Evolutionary conservation across 2,329 filamentous ascomycete species (phyloP).

Genomic region (Leptoxyphium fumago): DNA sequence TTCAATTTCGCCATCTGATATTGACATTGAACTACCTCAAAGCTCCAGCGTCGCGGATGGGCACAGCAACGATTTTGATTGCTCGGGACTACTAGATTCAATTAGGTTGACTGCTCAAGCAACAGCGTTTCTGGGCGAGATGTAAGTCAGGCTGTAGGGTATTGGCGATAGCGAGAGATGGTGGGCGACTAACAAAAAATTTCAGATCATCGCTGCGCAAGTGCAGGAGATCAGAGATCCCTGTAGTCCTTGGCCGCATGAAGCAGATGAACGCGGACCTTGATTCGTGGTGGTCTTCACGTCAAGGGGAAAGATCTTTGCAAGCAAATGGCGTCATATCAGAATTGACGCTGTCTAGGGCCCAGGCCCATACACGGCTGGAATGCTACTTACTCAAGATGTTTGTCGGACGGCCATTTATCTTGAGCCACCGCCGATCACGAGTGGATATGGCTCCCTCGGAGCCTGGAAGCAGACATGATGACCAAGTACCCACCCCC

Average conservation of each 20-base stretch:
- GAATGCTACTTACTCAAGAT: background rate
- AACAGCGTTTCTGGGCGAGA: slow-evolving; percentile 3
- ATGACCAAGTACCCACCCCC: no score
- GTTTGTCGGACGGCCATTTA: slow-evolving; percentile 7
- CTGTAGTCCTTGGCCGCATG: no score
- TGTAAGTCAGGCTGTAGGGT: background rate
- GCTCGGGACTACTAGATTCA: slow-evolving; percentile 3
- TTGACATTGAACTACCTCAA: slow-evolving; percentile 38
- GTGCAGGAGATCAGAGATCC: no score
- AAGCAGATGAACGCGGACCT: no score
- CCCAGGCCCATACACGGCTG: background rate
- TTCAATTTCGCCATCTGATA: slow-evolving; percentile 38
- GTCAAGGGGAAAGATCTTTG: no score
- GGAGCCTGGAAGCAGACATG: no score
- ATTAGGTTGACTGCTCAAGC: slow-evolving; percentile 5
- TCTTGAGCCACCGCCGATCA: slow-evolving; percentile 2
- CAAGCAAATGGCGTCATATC: no score
- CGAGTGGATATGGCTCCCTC: background rate
- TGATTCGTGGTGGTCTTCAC: no score
- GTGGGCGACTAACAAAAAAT: no score
- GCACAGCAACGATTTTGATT: slow-evolving; percentile 5
- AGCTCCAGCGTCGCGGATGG: slow-evolving; percentile 10
- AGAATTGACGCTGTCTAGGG: background rate
- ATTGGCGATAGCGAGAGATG: background rate
- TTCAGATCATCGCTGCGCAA: no score